Conservation (phyloP, 352 stramenopile genomes). For the Pythium plurisporium region DNA sequence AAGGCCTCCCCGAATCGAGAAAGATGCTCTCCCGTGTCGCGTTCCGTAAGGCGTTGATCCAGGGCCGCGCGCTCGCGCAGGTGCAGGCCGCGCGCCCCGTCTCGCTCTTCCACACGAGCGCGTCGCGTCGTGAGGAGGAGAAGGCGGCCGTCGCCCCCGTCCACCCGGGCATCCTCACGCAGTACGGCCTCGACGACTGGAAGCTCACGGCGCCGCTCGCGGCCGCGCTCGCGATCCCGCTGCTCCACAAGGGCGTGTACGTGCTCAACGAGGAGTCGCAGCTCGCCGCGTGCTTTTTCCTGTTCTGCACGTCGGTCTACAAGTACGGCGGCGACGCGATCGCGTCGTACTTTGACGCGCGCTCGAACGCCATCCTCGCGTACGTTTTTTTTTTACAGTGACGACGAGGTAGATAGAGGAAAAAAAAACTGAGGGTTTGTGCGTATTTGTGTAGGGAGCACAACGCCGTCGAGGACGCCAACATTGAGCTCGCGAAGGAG, state of each 20-base stretch:
- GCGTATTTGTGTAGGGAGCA: constrained; percentile 60
- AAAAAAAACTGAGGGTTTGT: no score
- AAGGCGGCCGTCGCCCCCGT: constrained; percentile 24
- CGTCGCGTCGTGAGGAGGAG: constrained; percentile 39
- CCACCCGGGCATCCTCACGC: constrained; percentile 51
- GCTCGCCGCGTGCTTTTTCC: constrained; percentile 79
- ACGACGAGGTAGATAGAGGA: no score
- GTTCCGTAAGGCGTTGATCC: constrained; percentile 49
- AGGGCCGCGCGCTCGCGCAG: constrained; percentile 43
- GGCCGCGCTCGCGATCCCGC: constrained; percentile 63
- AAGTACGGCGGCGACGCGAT: constrained; percentile 83
- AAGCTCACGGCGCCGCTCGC: constrained; percentile 79
- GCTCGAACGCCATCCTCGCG: constrained; percentile 66
- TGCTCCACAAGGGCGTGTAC: constrained; percentile 84
- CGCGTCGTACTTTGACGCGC: constrained; percentile 82
- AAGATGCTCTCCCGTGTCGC: constrained; percentile 72
- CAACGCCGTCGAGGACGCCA: constrained; percentile 81
- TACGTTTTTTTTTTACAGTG: constrained; percentile 29
- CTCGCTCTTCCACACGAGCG: constrained; percentile 52
- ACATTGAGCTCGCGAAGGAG: constrained; percentile 79
- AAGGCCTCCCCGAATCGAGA: background rate
- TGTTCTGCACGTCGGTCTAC: constrained; percentile 83
- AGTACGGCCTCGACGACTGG: constrained; percentile 77
- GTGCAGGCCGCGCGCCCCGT: constrained; percentile 36
- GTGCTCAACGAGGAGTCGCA: constrained; percentile 85